Evolutionary conservation across 2,329 filamentous ascomycete species (phyloP).

Genomic region (Pseudogymnoascus verrucosus): DNA sequence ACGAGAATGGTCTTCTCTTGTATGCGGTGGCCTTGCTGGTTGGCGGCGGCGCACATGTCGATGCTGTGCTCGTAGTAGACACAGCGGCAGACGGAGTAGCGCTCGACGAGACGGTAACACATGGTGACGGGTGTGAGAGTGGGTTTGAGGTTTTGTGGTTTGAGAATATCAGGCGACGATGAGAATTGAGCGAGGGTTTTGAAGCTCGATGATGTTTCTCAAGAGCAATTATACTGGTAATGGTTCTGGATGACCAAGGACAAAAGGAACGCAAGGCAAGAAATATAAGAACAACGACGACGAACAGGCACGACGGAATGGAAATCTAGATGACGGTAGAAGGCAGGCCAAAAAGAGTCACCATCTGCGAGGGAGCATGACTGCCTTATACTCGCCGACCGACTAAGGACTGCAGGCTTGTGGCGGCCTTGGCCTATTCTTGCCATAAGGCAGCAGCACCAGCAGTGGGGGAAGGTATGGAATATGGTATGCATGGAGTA

Average conservation of each 20-base stretch:
- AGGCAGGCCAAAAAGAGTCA: slow-evolving; percentile 4
- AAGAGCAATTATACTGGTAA: background rate
- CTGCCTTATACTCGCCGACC: slow-evolving; percentile 10
- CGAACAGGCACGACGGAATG: slow-evolving; percentile 7
- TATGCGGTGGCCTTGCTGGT: slow-evolving; percentile 52
- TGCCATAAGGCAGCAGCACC: slow-evolving; percentile 5
- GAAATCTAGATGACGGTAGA: slow-evolving; percentile 7
- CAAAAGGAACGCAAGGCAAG: slow-evolving; percentile 4
- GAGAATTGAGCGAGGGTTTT: background rate
- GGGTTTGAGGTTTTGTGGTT: background rate
- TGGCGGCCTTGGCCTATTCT: slow-evolving; percentile 1
- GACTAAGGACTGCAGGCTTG: background rate
- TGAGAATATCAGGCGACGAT: background rate
- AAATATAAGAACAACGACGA: slow-evolving; percentile 10
- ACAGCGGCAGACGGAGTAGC: slow-evolving; percentile 62
- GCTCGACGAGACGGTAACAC: slow-evolving; percentile 65
- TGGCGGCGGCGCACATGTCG: slow-evolving; percentile 57
- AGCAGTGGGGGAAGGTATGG: slow-evolving; percentile 4
- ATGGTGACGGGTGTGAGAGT: slow-evolving; percentile 33
- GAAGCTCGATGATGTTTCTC: background rate
- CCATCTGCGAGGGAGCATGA: slow-evolving; percentile 6
- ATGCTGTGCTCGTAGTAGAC: slow-evolving; percentile 61
- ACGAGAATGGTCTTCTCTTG: slow-evolving; percentile 63
- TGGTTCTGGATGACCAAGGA: slow-evolving; percentile 2
- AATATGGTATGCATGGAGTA: slow-evolving; percentile 1